Conservation (phyloP, 306 rosid genomes). For the Quercus glauca region DNA sequence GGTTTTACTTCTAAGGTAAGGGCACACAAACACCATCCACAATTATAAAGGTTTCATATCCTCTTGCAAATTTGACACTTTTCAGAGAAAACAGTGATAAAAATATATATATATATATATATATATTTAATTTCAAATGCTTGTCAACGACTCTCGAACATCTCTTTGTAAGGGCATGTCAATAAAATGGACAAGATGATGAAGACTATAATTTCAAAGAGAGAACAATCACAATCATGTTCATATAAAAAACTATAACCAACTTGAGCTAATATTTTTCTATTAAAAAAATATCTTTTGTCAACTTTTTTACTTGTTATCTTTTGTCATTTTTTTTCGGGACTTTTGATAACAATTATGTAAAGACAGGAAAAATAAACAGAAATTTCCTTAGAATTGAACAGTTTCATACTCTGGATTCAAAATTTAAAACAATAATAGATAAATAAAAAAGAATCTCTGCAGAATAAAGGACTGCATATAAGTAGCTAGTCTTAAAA, state of each 20-base stretch:
- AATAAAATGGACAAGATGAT: background rate
- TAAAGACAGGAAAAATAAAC: background rate
- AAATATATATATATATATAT: no score
- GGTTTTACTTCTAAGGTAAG: background rate
- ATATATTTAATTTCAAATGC: background rate
- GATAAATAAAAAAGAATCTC: background rate
- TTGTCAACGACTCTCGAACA: background rate
- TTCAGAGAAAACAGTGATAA: background rate
- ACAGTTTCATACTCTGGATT: background rate
- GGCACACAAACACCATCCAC: background rate
- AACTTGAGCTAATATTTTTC: background rate
- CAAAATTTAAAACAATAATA: background rate
- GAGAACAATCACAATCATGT: background rate
- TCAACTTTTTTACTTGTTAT: no score
- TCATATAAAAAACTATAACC: background rate
- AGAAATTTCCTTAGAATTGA: background rate
- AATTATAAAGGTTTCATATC: background rate
- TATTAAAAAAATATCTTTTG: no score
- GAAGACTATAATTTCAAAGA: background rate
- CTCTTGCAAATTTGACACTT: background rate
- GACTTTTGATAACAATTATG: background rate
- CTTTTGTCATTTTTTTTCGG: no score
- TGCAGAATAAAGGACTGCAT: constrained; percentile 4
- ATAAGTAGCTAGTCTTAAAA: background rate
- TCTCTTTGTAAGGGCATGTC: background rate